Percentiles rank a stretch among this genome's conserved stretches.
phyloP scores from a whole-genome alignment of 2,329 filamentous ascomycete species.

The Grosmannia huntii region DNA sequence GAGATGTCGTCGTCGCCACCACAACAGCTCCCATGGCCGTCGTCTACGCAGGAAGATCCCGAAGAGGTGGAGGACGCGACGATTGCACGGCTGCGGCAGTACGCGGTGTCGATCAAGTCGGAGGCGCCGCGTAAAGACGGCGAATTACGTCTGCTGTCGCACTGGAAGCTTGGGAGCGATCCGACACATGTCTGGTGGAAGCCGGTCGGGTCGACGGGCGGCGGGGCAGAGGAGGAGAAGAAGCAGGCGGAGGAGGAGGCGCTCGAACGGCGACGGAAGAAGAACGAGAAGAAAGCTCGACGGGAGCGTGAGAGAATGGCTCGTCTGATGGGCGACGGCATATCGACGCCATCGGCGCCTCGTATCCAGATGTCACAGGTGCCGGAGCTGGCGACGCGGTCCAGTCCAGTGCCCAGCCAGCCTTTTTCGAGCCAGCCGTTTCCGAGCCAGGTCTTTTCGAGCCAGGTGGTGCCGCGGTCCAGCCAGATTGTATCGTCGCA shows the following conservation, averaged over 20 bases:
- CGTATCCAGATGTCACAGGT: conserved; percentile 5
- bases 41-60: conserved; percentile 3
- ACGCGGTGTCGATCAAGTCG: conserved; percentile 18
- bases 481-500: conserved; percentile 18
- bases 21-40: not conserved
- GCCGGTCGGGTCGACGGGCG: conserved; percentile 2
- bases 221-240: conserved; percentile 5
- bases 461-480: conserved; percentile 12
- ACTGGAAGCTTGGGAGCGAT: conserved; percentile 24
- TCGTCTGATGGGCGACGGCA: conserved; percentile 3
- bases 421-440: not conserved
- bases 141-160: conserved; percentile 18
- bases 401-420: conserved; percentile 7
- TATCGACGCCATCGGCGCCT: conserved; percentile 3
- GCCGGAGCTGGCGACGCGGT: not conserved
- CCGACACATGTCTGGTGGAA: conserved; percentile 20
- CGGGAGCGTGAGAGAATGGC: conserved; percentile 13
- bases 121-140: conserved; percentile 13
- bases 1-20: conserved; percentile 7
- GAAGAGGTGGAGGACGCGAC: conserved; percentile 13
- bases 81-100: conserved; percentile 21
- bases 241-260: conserved; percentile 8
- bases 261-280: conserved; percentile 15
- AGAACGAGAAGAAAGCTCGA: conserved; percentile 15
- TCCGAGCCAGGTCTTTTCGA: conserved; percentile 4